Evolutionary conservation across 2,329 filamentous ascomycete genomes (phyloP).

Genomic region (Madurella mycetomatis): DNA sequence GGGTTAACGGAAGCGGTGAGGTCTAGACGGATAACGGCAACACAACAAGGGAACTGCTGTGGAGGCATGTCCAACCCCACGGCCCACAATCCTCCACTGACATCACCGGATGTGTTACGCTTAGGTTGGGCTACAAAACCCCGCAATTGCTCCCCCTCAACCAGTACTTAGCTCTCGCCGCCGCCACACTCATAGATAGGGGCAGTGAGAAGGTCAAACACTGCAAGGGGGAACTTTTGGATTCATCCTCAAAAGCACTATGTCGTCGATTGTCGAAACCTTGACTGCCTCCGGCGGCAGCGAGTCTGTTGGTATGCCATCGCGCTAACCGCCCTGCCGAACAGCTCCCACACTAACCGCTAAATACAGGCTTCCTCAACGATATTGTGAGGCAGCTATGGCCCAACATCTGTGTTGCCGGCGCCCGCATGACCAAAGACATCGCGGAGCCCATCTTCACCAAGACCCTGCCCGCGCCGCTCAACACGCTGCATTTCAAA

Average conservation of each 20-base stretch:
- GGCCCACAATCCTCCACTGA: background rate
- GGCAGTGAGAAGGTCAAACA: background rate
- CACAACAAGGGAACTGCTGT: background rate
- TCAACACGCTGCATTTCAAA: conserved; percentile 39
- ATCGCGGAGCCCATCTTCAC: conserved; percentile 46
- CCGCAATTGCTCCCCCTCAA: background rate
- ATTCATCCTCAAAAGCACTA: conserved; percentile 8
- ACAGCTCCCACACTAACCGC: background rate
- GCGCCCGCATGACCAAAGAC: conserved; percentile 41
- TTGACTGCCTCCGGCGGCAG: conserved; percentile 38
- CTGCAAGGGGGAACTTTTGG: background rate
- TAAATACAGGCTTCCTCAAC: conserved; percentile 39
- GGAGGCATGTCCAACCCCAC: background rate
- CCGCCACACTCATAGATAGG: background rate
- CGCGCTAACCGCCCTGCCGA: background rate
- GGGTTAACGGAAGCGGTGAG: background rate
- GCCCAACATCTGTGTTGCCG: conserved; percentile 45
- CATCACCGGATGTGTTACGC: background rate
- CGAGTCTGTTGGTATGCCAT: conserved; percentile 34
- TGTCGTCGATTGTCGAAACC: conserved; percentile 35
- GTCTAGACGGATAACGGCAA: background rate
- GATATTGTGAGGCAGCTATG: conserved; percentile 45
- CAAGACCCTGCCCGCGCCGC: conserved; percentile 41
- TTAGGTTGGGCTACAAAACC: background rate
- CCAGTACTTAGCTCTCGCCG: background rate